Evolutionary conservation across 176 grass and related monocot species (phyloP).

Genomic region (Carex parvula): DNA sequence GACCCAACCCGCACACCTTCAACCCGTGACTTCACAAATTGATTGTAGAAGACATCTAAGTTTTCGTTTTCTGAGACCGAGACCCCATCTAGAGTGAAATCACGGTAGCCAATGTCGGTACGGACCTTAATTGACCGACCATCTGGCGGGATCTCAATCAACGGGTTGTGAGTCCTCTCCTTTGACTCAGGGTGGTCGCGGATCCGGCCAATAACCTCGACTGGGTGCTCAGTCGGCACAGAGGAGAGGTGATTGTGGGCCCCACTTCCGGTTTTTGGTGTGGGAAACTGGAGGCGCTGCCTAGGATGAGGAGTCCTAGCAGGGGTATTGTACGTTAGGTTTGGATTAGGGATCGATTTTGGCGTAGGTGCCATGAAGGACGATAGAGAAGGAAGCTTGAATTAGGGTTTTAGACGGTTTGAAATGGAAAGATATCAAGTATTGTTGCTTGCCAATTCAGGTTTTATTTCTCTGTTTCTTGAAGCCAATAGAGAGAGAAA

Average conservation of each 20-base stretch:
- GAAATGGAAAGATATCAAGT: not conserved
- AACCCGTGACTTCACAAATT: conserved; percentile 63
- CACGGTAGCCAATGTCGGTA: conserved; percentile 66
- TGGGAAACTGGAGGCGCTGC: conserved; percentile 72
- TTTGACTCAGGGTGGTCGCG: conserved; percentile 42
- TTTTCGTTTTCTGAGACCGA: conserved; percentile 71
- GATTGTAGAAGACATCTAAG: conserved; percentile 66
- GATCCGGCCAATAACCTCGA: conserved; percentile 83
- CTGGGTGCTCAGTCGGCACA: conserved; percentile 69
- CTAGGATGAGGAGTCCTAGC: conserved; percentile 49
- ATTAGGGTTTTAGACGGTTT: conserved; percentile 2
- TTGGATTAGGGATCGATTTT: conserved; percentile 30
- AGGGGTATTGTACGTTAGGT: conserved; percentile 28
- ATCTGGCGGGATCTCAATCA: conserved; percentile 46
- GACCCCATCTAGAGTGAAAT: conserved; percentile 83
- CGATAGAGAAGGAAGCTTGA: not conserved
- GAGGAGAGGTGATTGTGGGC: conserved; percentile 2
- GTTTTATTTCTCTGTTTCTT: not conserved
- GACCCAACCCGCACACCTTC: conserved; percentile 64
- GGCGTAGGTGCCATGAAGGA: conserved; percentile 59
- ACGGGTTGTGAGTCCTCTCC: conserved; percentile 27
- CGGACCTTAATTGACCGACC: conserved; percentile 56
- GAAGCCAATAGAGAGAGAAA: not conserved
- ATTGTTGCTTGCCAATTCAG: not conserved
- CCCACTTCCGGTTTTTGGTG: conserved; percentile 32